A percentile compares a stretch with the other conserved stretches of the same genome.
These are phyloP conservation scores for Scutellaria baicalensis DNA, from an alignment of 257 asterid genomes.

Conservation along the genomic window DNA sequence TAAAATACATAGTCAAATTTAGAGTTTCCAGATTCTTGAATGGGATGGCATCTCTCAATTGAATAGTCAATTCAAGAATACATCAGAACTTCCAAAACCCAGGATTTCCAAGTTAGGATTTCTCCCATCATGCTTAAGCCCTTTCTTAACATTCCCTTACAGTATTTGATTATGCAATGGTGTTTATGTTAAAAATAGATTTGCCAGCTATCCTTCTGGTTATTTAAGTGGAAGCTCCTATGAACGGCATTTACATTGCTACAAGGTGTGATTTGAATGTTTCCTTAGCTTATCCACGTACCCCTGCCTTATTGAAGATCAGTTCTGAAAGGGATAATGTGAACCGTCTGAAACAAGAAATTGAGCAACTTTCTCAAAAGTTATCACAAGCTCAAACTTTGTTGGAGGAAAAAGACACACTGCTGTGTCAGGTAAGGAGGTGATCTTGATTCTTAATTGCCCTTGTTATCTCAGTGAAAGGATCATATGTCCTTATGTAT, in stretches of 20 bases:
- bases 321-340: slow-evolving; percentile 69
- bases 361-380: slow-evolving; percentile 65
- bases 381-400: slow-evolving; percentile 60
- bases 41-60: too few relatives aligned
- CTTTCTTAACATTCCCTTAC: neutral
- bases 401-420: slow-evolving; percentile 73
- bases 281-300: slow-evolving; percentile 85
- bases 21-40: neutral
- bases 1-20: neutral
- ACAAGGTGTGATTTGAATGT: slow-evolving; percentile 9
- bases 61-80: too few relatives aligned
- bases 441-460: slow-evolving; percentile 19
- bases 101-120: too few relatives aligned
- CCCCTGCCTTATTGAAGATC: slow-evolving; percentile 92
- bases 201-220: slow-evolving; percentile 1
- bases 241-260: neutral
- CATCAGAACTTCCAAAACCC: too few relatives aligned
- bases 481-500: neutral
- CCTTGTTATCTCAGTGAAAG: slow-evolving; percentile 2
- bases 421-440: slow-evolving; percentile 48
- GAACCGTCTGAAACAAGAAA: slow-evolving; percentile 71
- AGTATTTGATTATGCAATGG: neutral
- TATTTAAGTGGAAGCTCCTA: neutral
- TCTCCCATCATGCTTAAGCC: neutral
- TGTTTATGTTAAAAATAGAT: neutral